Evolutionary conservation across 768 basidiomycete species (phyloP), one percentile per base, ranked within the genome.

Genomic region (Mycena sanguinolenta): DNA sequence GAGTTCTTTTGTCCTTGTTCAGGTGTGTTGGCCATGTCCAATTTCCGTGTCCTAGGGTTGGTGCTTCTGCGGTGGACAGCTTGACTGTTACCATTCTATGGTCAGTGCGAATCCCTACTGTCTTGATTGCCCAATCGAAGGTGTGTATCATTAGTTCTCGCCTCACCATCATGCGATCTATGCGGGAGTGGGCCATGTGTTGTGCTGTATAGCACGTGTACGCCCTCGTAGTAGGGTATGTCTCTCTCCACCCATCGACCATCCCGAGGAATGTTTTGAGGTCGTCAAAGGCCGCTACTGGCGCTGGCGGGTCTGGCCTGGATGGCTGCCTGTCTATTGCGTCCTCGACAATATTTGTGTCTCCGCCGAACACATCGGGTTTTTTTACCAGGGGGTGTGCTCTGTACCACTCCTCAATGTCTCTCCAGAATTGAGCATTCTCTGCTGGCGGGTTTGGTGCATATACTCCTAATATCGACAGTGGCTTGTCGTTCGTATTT

Each of bases 261-360:
- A 77, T 55, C 0, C 44, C 9, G 1, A 74, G 44, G 1, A 36
- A 17, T 5, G 27, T 27, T 19, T 55, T 61, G 0, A 75, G 58
- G 14, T 52, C 38, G 34, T 49, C 34, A 1, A 75, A 66, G 17
- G 65, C 38, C 0, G 14, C 32, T 1, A 0, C 10, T 1, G 27
- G 6, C 7, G 8, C 1, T 21, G 8, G 2, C 4, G 16, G 3
- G 27, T 74, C 75, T 2, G 42, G 23, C 13, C 58, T 57, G 19
- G 36, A 36, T 23, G 76, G 76, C 6, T 70, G 38, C 0, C 74
- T 59, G 50, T 77, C 76, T 16, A 74, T 59, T 0, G 17, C 34
- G 5, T 75, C 70, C 42, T 76, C 69, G 1, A 75, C 71, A 5
- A 74, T 60, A 30, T 77, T 76, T 30, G 58, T 65, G 62, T 77